Evolutionary conservation across 1,139 yeast species (phyloP).

Genomic region (Taiozyma sp.): DNA sequence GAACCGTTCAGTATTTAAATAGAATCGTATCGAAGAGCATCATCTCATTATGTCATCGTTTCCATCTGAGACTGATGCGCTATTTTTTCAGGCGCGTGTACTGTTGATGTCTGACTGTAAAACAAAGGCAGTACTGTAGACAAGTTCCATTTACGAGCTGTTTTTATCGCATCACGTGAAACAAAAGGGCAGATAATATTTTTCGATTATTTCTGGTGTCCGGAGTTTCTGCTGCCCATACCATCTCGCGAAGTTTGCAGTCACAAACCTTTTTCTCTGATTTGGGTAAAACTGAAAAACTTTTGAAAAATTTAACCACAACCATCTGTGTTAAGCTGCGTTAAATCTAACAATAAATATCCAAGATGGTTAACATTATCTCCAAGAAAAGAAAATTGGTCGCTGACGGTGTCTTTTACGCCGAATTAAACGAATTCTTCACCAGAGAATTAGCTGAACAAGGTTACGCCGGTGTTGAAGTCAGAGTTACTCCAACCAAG

Average conservation of each 20-base stretch:
- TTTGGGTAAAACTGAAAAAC: background rate
- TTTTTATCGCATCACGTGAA: background rate
- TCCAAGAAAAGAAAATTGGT: conserved; percentile 88
- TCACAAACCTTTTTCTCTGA: background rate
- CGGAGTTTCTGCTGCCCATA: background rate
- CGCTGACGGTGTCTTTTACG: conserved; percentile 99
- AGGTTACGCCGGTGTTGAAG: conserved; percentile 99
- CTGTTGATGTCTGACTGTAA: too few species aligned
- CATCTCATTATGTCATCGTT: too few species aligned
- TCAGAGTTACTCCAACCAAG: conserved; percentile 97
- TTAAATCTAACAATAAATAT: conserved; percentile 6
- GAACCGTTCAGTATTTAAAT: too few species aligned
- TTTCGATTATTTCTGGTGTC: background rate
- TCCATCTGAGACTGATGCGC: too few species aligned
- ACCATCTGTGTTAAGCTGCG: background rate
- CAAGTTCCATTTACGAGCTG: too few species aligned
- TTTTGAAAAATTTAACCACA: conserved; percentile 3
- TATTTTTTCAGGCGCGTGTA: too few species aligned
- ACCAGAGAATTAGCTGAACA: conserved; percentile 99
- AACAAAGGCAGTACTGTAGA: too few species aligned
- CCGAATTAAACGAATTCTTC: conserved; percentile 99
- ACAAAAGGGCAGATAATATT: background rate
- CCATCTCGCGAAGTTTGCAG: background rate
- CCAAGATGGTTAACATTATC: conserved; percentile 56
- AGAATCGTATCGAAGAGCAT: too few species aligned